Evolutionary conservation across 1,284 basidiomycete species (phyloP).

Genomic region (Microstroma glucosiphilum): DNA sequence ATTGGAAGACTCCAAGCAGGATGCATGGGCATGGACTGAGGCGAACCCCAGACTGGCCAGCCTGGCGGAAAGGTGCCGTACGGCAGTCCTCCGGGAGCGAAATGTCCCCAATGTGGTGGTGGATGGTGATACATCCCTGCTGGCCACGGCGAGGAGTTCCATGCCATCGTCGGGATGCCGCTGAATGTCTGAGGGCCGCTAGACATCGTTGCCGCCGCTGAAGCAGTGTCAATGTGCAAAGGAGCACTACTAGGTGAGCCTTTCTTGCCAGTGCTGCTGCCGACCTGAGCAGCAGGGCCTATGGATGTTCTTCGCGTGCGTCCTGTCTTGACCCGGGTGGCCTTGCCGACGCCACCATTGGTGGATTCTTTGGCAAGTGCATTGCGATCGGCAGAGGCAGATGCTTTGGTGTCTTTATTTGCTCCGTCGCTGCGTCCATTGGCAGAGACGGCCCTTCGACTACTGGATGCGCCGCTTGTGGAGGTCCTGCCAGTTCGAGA

Average conservation of each 20-base stretch:
- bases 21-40: not conserved
- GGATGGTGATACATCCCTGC: not conserved
- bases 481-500: not conserved
- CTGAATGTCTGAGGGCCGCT: not conserved
- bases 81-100: slow-evolving; percentile 1
- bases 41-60: not conserved
- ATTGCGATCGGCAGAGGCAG: not conserved
- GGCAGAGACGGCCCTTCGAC: not conserved
- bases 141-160: not conserved
- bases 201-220: not conserved
- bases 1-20: not conserved
- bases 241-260: not conserved
- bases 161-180: not conserved
- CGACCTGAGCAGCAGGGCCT: not conserved
- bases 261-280: not conserved
- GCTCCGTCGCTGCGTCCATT: not conserved
- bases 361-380: not conserved
- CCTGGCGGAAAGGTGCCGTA: not conserved
- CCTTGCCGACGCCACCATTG: not conserved
- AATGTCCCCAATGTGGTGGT: not conserved
- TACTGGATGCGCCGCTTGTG: no score
- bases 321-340: not conserved
- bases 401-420: not conserved
- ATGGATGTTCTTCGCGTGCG: not conserved
- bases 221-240: not conserved